Evolutionary conservation across 192 early-diverging fungal genomes (phyloP).

Genomic region (Haplosporangium gracile): DNA sequence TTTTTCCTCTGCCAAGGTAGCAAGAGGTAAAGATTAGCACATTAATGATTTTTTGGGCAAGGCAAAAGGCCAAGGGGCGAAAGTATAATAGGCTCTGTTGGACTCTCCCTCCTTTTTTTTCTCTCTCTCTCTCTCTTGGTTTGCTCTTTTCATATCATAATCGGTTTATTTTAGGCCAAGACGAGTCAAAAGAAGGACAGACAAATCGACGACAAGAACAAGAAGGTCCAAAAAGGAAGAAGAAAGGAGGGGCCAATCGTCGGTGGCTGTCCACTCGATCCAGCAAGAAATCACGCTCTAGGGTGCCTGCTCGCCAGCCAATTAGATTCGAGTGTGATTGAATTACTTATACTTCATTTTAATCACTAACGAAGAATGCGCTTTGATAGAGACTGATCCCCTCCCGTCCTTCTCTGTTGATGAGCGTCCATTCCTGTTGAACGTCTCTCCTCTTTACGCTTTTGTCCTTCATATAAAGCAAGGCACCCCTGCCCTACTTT

Average conservation of each 20-base stretch:
- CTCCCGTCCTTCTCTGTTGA: not conserved
- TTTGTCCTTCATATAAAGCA: not conserved
- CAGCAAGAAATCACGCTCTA: not conserved
- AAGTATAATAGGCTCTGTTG: not conserved
- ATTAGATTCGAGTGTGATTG: not conserved
- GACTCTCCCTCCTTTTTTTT: not conserved
- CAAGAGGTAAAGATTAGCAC: not conserved
- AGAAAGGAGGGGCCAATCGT: not conserved
- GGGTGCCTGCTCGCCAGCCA: not conserved
- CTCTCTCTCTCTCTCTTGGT: not conserved
- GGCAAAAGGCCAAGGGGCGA: slow-evolving; percentile 3
- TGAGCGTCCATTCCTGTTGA: not conserved
- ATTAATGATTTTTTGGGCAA: not conserved
- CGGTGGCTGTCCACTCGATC: not conserved
- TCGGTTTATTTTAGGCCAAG: not conserved
- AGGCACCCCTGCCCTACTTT: not conserved
- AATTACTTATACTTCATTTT: not conserved
- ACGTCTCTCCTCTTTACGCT: not conserved
- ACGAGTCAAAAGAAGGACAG: not conserved
- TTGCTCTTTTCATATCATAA: not conserved
- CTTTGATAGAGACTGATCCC: not conserved
- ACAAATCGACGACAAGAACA: not conserved
- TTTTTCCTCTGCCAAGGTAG: not conserved
- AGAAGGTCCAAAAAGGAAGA: not conserved
- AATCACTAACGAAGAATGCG: not conserved